Evolutionary conservation across 192 early-diverging fungal species (phyloP).

Genomic region (Rhizoclosmatium globosum): DNA sequence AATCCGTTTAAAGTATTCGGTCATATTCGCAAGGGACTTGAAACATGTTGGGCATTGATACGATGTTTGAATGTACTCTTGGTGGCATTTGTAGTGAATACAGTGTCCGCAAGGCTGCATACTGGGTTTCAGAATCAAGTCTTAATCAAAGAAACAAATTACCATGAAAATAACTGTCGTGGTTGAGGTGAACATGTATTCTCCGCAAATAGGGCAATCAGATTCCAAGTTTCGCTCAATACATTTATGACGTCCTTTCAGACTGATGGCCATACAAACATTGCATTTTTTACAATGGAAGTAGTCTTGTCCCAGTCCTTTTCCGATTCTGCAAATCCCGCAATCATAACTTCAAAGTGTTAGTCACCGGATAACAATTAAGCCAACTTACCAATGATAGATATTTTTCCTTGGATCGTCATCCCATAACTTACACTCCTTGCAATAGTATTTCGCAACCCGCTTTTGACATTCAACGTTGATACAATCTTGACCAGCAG

Average conservation of each 20-base stretch:
- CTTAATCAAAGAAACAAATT: not conserved
- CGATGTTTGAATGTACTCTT: constrained; percentile 84
- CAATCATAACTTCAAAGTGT: constrained; percentile 68
- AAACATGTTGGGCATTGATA: constrained; percentile 97
- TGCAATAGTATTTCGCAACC: constrained; percentile 89
- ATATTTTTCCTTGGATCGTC: constrained; percentile 82
- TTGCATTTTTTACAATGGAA: constrained; percentile 95
- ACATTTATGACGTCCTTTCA: constrained; percentile 84
- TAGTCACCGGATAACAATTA: not conserved
- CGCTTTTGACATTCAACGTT: constrained; percentile 64
- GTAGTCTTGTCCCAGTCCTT: constrained; percentile 80
- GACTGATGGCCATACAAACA: constrained; percentile 84
- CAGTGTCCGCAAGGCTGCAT: constrained; percentile 87
- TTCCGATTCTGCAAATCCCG: constrained; percentile 93
- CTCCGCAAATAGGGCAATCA: constrained; percentile 97
- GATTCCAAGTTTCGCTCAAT: constrained; percentile 90
- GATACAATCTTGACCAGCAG: constrained; percentile 78
- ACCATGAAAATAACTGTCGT: constrained; percentile 88
- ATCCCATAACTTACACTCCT: constrained; percentile 92
- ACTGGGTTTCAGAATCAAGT: not conserved
- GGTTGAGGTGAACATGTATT: constrained; percentile 91
- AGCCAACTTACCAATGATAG: constrained; percentile 78
- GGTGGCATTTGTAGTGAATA: constrained; percentile 89
- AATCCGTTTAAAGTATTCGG: constrained; percentile 80
- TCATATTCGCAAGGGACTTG: constrained; percentile 89